phyloP scores from a whole-genome alignment of 768 basidiomycete genomes.

The Rhizopogon sp. region DNA sequence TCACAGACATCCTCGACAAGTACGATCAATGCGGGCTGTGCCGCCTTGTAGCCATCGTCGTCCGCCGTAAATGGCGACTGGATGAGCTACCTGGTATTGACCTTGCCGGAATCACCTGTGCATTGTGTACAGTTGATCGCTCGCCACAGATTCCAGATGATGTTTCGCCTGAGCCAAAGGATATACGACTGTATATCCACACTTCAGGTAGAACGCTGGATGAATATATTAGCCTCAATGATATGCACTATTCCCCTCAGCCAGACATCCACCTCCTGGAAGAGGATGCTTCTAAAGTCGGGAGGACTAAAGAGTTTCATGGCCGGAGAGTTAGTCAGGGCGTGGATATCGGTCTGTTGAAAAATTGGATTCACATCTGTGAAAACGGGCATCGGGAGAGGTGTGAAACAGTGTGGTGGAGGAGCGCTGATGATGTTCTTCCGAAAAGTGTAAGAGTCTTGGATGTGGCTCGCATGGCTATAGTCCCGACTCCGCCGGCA shows the following conservation, averaged over 20 bases:
- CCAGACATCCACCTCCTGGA: background rate
- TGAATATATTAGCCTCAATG: background rate
- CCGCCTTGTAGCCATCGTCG: background rate
- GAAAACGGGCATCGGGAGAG: background rate
- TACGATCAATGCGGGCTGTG: background rate
- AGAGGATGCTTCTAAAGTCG: background rate
- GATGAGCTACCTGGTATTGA: background rate
- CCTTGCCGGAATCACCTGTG: background rate
- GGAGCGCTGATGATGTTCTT: background rate
- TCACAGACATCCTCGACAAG: background rate
- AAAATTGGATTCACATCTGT: background rate
- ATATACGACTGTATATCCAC: background rate
- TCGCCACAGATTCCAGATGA: too few species aligned
- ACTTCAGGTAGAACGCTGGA: background rate
- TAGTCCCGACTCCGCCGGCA: background rate
- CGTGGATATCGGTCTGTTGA: background rate
- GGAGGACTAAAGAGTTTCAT: background rate
- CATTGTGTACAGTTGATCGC: background rate
- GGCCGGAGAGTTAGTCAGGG: background rate
- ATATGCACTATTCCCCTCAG: background rate
- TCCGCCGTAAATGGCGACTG: background rate
- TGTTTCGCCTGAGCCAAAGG: too few species aligned
- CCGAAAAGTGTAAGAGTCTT: background rate
- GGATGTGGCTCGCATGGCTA: background rate
- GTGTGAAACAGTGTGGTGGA: constrained; percentile 1